Base-by-base conservation (phyloP, 2,329 filamentous ascomycete species). In the Geoglossum cookeanum region DNA sequence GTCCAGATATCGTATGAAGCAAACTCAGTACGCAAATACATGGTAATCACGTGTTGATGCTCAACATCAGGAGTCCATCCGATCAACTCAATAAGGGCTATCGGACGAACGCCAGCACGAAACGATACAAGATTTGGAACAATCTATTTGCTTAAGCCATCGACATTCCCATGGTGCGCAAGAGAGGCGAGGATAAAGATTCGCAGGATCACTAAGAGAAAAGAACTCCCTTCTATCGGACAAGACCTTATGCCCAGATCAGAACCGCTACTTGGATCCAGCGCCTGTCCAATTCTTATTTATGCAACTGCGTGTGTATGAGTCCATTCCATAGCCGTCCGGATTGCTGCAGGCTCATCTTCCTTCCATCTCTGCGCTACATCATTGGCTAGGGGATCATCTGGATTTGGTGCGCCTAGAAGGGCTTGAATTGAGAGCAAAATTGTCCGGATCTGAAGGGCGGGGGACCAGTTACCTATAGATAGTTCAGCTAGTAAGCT, bases 361-460 rank as follows among this genome's bases (percentile, higher is more conserved):
- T 97, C 89, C 75, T 97, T 96, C 92, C 92, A 98, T 67, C 85
- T 84, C 75, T 97, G 94, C 39, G 92, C 92, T 47, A 98, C 92
- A 63, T 98, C 91, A 67, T 95, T 94, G 55, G 92, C 94, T 47
- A 98, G 80, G n/a, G 92, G 94, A 67, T 98, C 92, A 66, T 98
- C 92, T 33, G 94, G 92, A 71, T 98, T 98, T 13, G 92, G 92
- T 4, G 92, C 91, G 49, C 92, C 92, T 13, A 98, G 82, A 29
- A 98, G 79, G 55, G 92, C 92, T 71, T 98, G 94, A 68, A 98
- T 98, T 8, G 91, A 97, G 57, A 98, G 82, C n/a, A 98, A 81
- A 63, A 98, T 98, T 5, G 92, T 98, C 62, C 92, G 84, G 68
- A 98, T 98, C 72, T 98, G 92, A 35, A 98, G 80, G 13, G 94